A percentile compares a stretch with the other conserved stretches of the same genome.
Evolutionary conservation across 2,329 filamentous ascomycete species (phyloP).

Genomic region (Leptographium wingfieldii): DNA sequence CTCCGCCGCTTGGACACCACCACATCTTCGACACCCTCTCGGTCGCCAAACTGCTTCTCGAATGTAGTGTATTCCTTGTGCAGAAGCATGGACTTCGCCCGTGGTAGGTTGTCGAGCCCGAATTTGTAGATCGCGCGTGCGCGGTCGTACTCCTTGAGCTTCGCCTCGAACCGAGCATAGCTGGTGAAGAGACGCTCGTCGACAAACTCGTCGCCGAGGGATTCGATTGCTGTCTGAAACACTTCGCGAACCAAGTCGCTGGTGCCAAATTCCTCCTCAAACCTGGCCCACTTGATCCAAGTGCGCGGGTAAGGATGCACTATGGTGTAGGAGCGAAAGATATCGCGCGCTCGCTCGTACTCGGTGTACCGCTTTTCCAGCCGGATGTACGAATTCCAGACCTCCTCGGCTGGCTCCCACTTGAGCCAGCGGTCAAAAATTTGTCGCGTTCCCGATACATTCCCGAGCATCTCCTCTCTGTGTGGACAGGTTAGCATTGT

Average conservation of each 20-base stretch:
- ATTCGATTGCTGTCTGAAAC: slow-evolving; percentile 77
- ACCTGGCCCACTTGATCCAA: slow-evolving; percentile 98
- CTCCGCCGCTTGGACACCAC: slow-evolving; percentile 88
- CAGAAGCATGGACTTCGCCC: slow-evolving; percentile 70
- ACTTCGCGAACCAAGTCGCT: slow-evolving; percentile 87
- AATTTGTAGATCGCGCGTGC: slow-evolving; percentile 95
- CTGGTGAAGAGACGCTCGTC: slow-evolving; percentile 93
- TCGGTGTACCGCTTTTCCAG: slow-evolving; percentile 92
- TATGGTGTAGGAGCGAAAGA: slow-evolving; percentile 81
- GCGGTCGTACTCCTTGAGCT: slow-evolving; percentile 89
- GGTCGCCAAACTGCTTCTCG: slow-evolving; percentile 94
- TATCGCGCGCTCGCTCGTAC: slow-evolving; percentile 75
- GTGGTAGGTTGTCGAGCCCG: slow-evolving; percentile 78
- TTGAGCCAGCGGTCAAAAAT: slow-evolving; percentile 98
- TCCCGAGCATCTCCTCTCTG: slow-evolving; percentile 85
- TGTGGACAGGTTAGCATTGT: slow-evolving; percentile 46
- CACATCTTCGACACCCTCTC: slow-evolving; percentile 87
- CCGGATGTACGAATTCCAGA: slow-evolving; percentile 94
- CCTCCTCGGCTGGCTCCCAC: slow-evolving; percentile 93
- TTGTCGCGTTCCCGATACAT: slow-evolving; percentile 80
- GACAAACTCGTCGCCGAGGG: slow-evolving; percentile 85
- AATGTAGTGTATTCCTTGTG: slow-evolving; percentile 96
- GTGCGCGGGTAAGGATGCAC: slow-evolving; percentile 91
- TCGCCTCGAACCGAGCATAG: slow-evolving; percentile 89
- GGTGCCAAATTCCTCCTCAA: slow-evolving; percentile 91